A percentile compares a stretch with the other conserved stretches of the same genome.
phyloP scores from a whole-genome alignment of 176 grass and related monocot genomes.

The Areca catechu region DNA sequence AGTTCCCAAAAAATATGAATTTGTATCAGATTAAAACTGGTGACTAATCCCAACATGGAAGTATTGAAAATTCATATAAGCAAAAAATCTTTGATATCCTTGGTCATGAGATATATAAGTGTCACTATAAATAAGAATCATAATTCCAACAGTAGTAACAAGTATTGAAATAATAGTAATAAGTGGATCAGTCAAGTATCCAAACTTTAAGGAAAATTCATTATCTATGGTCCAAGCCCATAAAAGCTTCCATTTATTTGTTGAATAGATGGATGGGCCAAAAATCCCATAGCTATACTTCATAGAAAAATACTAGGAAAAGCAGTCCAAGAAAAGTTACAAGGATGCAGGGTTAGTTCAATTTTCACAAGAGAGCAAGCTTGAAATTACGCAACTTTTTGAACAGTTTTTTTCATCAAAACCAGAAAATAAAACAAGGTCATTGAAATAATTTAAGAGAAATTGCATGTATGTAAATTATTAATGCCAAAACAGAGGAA shows the following conservation, averaged over 20 bases:
- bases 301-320: slow-evolving; percentile 2
- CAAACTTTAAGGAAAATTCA: too few relatives aligned
- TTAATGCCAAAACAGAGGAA: too few relatives aligned
- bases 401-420: too few relatives aligned
- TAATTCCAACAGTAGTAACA: background rate
- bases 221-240: too few relatives aligned
- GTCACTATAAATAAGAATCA: background rate
- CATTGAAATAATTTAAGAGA: too few relatives aligned
- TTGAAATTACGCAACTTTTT: too few relatives aligned
- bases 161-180: background rate
- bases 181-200: background rate
- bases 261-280: background rate
- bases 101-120: background rate
- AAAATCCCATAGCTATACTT: slow-evolving; percentile 7
- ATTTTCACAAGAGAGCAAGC: too few relatives aligned
- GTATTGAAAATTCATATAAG: background rate
- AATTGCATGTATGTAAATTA: too few relatives aligned
- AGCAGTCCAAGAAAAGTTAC: background rate
- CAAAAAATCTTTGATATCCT: background rate
- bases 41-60: background rate
- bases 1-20: background rate
- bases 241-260: background rate
- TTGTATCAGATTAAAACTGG: background rate
- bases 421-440: too few relatives aligned
- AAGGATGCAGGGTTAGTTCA: too few relatives aligned